Conservation (phyloP, 768 basidiomycete genomes). For the Kwoniella sp. region DNA sequence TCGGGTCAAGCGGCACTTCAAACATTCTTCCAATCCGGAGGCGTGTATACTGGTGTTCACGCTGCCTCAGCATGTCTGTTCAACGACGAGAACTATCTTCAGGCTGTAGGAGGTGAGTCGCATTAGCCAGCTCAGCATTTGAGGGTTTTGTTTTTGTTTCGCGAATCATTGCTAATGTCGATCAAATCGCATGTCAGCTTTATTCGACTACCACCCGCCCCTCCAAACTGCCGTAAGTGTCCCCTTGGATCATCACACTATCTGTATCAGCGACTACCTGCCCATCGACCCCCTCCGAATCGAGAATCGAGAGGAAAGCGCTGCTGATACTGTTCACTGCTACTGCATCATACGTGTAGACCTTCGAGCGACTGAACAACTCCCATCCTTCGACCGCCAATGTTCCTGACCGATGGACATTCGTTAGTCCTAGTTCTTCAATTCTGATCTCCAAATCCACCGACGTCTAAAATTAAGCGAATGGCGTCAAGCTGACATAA, state of each 20-base stretch:
- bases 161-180: too few species aligned
- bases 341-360: slow-evolving; percentile 48
- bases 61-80: slow-evolving; percentile 66
- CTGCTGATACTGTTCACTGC: too few species aligned
- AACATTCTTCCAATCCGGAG: slow-evolving; percentile 67
- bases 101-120: slow-evolving; percentile 62
- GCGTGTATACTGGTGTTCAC: slow-evolving; percentile 72
- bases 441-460: background rate
- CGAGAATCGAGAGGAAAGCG: too few species aligned
- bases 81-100: slow-evolving; percentile 64
- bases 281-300: too few species aligned
- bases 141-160: too few species aligned
- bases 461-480: background rate
- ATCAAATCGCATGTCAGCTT: too few species aligned
- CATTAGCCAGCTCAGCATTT: too few species aligned
- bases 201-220: slow-evolving; percentile 71
- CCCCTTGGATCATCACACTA: too few species aligned
- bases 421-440: slow-evolving; percentile 29
- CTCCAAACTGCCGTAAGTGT: slow-evolving; percentile 68
- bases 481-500: background rate
- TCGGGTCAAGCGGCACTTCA: slow-evolving; percentile 66
- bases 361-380: slow-evolving; percentile 63
- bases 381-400: slow-evolving; percentile 67
- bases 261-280: too few species aligned
- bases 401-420: slow-evolving; percentile 56